Base-by-base conservation (phyloP, 257 asterid species). In the Thymus quinquecostatus region DNA sequence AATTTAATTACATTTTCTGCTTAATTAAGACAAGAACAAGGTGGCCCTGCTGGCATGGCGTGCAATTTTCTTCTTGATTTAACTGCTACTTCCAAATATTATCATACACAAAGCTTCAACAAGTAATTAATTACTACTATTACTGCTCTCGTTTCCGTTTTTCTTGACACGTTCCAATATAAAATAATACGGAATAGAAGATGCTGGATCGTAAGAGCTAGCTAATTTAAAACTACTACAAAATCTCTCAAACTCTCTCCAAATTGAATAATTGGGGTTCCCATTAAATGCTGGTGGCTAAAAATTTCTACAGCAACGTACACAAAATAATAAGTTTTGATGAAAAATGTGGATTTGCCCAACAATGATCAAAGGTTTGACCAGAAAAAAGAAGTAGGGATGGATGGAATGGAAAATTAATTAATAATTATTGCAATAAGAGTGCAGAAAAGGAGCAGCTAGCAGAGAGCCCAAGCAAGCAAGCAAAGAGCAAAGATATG, bases 401-500 rank as follows among this genome's bases (percentile, higher is more conserved):
- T 21, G 21, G 21, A 21, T 21, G 21, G 9, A 34, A 43, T 33
- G 11, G 12, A 60, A 63, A 36, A 50, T 21, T 2, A 43, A 1
- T 1, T 43, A 43, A 10, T 10, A 1, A 43, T 2, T 47, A 60
- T 43, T 54, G 45, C 30, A 73, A 69, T 30, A 51, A 76, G 4
- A 68, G 43, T 51, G 70, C 63, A 45, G 34, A 62, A 55, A 48
- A 38, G 56, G 21, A 21, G 21, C 21, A 21, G 21, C 21, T 21
- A 58, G 61, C 45, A 66, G 75, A 29, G 10, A 55, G 47, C 14
- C 56, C 56, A 43, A 68, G 65, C 56, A 43, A 68, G 67, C 71
- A 61, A 41, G 70, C 67, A 45, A 66, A 53, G 27, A 29, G 50
- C 64, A 47, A 66, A 61, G 69, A 80, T 71, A 69, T 30, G 75